These are phyloP conservation scores for Cadophora luteo-olivacea DNA, from an alignment of 2,329 filamentous ascomycete species.

Conservation along the genomic window DNA sequence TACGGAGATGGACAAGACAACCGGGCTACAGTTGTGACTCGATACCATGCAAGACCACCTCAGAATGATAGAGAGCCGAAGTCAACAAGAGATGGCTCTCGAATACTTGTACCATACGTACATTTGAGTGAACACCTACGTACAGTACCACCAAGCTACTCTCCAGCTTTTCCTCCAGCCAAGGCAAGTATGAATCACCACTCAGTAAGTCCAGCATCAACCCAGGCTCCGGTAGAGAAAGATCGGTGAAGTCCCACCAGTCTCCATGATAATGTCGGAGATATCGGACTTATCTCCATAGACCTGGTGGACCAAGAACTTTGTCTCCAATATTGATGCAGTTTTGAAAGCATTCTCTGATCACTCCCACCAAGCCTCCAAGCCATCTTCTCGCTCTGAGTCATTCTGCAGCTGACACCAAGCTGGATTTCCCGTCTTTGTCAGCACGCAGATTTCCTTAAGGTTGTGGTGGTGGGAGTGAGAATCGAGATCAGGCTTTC, in stretches of 20 bases:
- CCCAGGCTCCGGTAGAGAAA: not conserved
- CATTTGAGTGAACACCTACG: not conserved
- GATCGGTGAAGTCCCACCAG: not conserved
- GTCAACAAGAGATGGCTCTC: not conserved
- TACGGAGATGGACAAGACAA: not conserved
- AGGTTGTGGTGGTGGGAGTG: not conserved
- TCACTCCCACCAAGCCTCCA: not conserved
- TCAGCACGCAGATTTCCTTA: slow-evolving; percentile 14
- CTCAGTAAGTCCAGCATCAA: slow-evolving; percentile 4
- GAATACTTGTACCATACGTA: not conserved
- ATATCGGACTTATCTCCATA: slow-evolving; percentile 12
- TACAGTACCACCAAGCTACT: not conserved
- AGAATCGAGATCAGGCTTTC: slow-evolving; percentile 7
- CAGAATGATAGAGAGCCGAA: not conserved
- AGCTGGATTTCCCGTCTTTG: slow-evolving; percentile 7
- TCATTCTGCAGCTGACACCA: slow-evolving; percentile 19
- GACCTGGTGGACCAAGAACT: not conserved
- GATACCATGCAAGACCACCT: too few relatives aligned
- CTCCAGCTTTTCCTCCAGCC: not conserved
- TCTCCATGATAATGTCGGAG: slow-evolving; percentile 2
- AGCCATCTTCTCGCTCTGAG: not conserved
- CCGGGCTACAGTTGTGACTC: too few relatives aligned
- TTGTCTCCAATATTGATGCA: not conserved
- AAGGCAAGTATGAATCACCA: not conserved
- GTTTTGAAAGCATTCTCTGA: not conserved